Base-by-base conservation (phyloP, 148 eudicot species). In the Chenopodium berlandieri region DNA sequence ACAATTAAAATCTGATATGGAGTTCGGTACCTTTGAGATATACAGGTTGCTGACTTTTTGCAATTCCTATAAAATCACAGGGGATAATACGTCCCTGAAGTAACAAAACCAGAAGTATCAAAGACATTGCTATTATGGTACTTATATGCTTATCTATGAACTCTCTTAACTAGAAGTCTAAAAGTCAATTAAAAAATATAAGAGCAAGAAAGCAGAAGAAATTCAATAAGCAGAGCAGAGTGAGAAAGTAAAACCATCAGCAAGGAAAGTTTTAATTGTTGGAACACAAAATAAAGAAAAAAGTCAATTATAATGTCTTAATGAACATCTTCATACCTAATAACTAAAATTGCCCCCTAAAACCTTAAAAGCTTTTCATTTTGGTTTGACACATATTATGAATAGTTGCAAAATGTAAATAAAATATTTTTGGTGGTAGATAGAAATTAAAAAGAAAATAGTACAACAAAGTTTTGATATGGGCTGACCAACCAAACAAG, bases 41-140 rank as follows among this genome's bases (percentile, higher is more conserved):
- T 47, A 96, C 97, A 74, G 98, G 98, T 78, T 91, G 99, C 89
- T 96, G 99, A 88, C 95, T 96, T 85, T 90, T 91, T 58, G 90
- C 94, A 75, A 96, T 88, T 75, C 98, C 99, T 66, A 96, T 96
- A 89, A 96, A 96, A 87, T 96, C 99, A 85, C 99, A 96, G 78
- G 99, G 99, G 83, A 96, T 90, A 75, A 92, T 91, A 78, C 98
- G 94, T 32, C 99, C 99, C 99, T 96, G 93, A 70, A 88, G 71
- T 54, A 83, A 76, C 83, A 86, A 71, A 65, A 85, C 46, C 56
- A 70, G 64, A 48, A 71, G 31, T 12, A 27, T 86, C 46, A 79
- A 46, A 73, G 25, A 78, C 71, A 77, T 50, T 67, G 22, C 16
- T 27, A 70, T 2, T 17, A 65, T 17, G 23, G 37, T 22, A 25